A percentile compares a stretch with the other conserved stretches of the same genome.
Evolutionary conservation across 495 filamentous ascomycete genomes (phyloP).

Genomic region (Aspergillus sclerotiicarbonarius): DNA sequence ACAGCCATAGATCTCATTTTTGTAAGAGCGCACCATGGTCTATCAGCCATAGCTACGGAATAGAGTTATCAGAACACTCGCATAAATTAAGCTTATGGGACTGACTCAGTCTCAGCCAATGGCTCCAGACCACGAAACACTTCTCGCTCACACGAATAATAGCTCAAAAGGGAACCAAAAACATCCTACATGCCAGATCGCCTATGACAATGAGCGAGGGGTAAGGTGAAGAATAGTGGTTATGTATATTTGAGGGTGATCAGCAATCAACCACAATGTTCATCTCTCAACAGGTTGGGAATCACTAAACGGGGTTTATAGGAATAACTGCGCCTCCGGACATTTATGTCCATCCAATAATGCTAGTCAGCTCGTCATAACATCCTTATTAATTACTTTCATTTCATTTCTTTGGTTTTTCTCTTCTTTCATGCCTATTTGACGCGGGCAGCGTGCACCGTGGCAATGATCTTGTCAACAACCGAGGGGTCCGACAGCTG

Average conservation of each 20-base stretch:
- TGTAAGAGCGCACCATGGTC: too few species aligned
- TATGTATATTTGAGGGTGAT: conserved; percentile 13
- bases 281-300: conserved; percentile 9
- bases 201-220: background rate
- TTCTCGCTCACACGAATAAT: too few species aligned
- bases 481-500: conserved; percentile 88
- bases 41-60: too few species aligned
- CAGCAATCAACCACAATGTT: background rate
- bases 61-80: too few species aligned
- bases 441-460: conserved; percentile 63
- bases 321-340: conserved; percentile 1
- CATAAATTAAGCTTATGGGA: too few species aligned
- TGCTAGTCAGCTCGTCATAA: background rate
- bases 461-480: conserved; percentile 83
- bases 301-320: conserved; percentile 13
- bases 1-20: too few species aligned
- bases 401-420: conserved; percentile 23
- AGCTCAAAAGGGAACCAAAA: background rate
- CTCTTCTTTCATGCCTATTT: conserved; percentile 37
- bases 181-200: background rate
- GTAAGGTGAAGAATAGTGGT: background rate
- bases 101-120: too few species aligned
- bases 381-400: background rate
- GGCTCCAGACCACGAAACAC: too few species aligned
- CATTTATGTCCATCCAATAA: background rate